These are phyloP conservation scores for Lignosus rhinocerotis DNA, from an alignment of 1,284 basidiomycete species.

Conservation along the genomic window DNA sequence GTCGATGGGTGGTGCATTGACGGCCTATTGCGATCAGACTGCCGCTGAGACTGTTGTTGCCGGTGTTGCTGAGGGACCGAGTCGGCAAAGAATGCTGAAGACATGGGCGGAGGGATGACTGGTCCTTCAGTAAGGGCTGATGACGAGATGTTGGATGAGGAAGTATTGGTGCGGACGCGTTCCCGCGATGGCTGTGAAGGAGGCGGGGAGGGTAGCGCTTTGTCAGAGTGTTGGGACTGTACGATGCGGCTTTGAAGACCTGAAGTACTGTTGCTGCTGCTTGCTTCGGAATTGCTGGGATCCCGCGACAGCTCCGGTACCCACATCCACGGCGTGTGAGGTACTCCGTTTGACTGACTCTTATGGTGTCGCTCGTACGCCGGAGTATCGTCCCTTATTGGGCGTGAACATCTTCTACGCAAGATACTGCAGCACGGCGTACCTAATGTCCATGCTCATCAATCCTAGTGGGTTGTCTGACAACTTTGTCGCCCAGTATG, in stretches of 20 bases:
- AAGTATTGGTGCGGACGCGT: slow-evolving; percentile 9
- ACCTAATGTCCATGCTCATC: slow-evolving; percentile 67
- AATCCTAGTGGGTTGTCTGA: slow-evolving; percentile 65
- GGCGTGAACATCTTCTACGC: not conserved
- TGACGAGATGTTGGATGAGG: slow-evolving; percentile 1
- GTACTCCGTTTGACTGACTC: slow-evolving; percentile 25
- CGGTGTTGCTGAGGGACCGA: slow-evolving; percentile 17
- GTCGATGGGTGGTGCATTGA: not conserved
- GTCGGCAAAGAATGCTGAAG: slow-evolving; percentile 21
- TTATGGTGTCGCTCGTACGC: slow-evolving; percentile 19
- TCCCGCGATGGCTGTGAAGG: slow-evolving; percentile 5
- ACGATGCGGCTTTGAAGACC: slow-evolving; percentile 11
- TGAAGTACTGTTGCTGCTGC: not conserved
- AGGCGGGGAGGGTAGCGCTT: slow-evolving; percentile 12
- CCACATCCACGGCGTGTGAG: slow-evolving; percentile 41
- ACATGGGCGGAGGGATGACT: slow-evolving; percentile 17
- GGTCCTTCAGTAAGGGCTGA: slow-evolving; percentile 1
- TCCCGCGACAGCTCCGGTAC: slow-evolving; percentile 34
- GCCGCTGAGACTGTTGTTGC: slow-evolving; percentile 9
- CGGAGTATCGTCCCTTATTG: slow-evolving; percentile 25
- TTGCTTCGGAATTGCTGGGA: slow-evolving; percentile 11
- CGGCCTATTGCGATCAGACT: not conserved
- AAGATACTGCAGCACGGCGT: slow-evolving; percentile 29
- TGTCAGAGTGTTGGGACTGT: slow-evolving; percentile 10
- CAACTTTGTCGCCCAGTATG: slow-evolving; percentile 59